Evolutionary conservation across 345 rosid species (phyloP).

Genomic region (Hypericum androsaemum): DNA sequence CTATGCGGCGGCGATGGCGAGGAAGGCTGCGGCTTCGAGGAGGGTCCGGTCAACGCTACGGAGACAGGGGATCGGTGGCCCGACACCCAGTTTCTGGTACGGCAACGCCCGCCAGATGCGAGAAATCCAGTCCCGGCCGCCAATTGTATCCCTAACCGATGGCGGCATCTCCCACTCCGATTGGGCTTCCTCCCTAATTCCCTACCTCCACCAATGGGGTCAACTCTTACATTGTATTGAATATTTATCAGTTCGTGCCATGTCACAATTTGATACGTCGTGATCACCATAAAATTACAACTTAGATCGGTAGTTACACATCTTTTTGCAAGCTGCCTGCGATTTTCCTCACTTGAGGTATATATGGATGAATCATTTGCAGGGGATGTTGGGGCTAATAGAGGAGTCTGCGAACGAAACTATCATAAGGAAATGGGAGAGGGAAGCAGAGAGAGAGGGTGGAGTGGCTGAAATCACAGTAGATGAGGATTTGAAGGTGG

Average conservation of each 20-base stretch:
- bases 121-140: neutral
- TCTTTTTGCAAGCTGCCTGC: too few relatives aligned
- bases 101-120: conserved; percentile 8
- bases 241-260: too few relatives aligned
- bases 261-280: too few relatives aligned
- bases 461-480: conserved; percentile 18
- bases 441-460: conserved; percentile 1
- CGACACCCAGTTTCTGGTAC: conserved; percentile 2
- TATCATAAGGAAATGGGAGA: conserved; percentile 15
- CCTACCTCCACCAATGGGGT: conserved; percentile 18
- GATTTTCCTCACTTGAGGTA: too few relatives aligned
- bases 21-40: neutral
- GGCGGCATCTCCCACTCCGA: conserved; percentile 1
- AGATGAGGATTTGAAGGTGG: conserved; percentile 17
- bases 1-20: neutral
- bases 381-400: conserved; percentile 23
- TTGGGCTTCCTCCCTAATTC: conserved; percentile 16
- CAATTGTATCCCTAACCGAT: neutral
- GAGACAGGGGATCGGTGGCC: conserved; percentile 11
- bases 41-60: conserved; percentile 3
- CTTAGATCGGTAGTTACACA: too few relatives aligned
- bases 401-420: conserved; percentile 13
- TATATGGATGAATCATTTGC: neutral
- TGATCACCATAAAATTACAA: too few relatives aligned
- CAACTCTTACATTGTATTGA: neutral